These are phyloP conservation scores for Syzygium aromaticum DNA, from an alignment of 345 rosid genomes.

Conservation along the genomic window DNA sequence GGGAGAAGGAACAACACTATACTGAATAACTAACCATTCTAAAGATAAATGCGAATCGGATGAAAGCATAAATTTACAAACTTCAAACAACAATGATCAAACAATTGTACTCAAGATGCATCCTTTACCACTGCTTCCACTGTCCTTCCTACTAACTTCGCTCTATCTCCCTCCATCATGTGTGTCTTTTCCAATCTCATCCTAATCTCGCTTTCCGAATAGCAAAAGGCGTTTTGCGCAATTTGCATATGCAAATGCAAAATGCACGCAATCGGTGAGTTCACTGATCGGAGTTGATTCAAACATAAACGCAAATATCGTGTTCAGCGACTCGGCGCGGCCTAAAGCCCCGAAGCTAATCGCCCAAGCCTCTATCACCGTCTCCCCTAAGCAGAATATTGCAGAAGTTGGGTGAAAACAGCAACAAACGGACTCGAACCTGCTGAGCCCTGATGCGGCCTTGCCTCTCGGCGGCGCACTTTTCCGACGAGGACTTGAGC, in stretches of 20 bases:
- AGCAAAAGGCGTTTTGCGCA: not conserved
- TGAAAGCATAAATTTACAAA: not conserved
- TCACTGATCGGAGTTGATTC: not conserved
- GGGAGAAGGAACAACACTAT: not conserved
- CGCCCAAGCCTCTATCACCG: not conserved
- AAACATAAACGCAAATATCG: no score
- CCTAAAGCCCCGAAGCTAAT: not conserved
- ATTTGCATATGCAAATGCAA: not conserved
- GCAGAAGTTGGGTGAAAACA: not conserved
- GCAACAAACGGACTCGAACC: slow-evolving; percentile 21
- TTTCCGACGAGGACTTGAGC: slow-evolving; percentile 47
- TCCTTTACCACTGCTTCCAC: not conserved
- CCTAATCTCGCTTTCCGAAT: not conserved
- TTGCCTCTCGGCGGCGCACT: slow-evolving; percentile 75
- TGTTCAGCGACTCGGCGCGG: no score
- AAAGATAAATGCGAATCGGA: not conserved
- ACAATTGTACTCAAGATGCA: not conserved
- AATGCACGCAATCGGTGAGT: not conserved
- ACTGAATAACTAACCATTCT: not conserved
- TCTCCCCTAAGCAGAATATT: not conserved
- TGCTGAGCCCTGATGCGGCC: slow-evolving; percentile 88
- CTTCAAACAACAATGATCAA: not conserved
- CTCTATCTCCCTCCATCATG: not conserved
- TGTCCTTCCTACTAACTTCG: not conserved
- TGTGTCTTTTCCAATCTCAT: not conserved